Base-by-base conservation (phyloP, 2,329 filamentous ascomycete species). In the Zasmidium angulare region DNA sequence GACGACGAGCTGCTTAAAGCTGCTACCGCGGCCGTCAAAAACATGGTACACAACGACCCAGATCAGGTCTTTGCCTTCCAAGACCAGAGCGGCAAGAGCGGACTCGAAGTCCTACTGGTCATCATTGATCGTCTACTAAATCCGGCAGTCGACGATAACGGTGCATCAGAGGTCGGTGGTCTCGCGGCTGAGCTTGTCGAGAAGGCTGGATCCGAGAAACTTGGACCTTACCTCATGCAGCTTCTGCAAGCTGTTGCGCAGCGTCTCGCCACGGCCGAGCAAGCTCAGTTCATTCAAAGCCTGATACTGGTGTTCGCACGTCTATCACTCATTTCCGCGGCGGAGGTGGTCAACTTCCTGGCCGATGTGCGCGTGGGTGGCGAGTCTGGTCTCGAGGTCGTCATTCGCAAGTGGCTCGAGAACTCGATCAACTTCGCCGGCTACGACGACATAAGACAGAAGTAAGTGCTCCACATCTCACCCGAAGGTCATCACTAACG, bases 351-450 rank as follows among this genome's bases (percentile, higher is more conserved):
- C 14, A 88, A 95, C 56, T 99, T 99, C 78, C 81, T 99, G 29
- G 89, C 89, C 61, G 88, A 91, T 70, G 88, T 96, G 63, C 84
- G 91, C 67, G 89, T 98, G 65, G 85, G 86, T 50, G 88, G 87
- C 19, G 82, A 89, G 71, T 96, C 84, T 69, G 95, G 93, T n/a
- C 79, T 99, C 7, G 86, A 93, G 64, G 87, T 97, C 22, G 95
- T 99, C 2, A 79, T 98, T 66, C 84, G 87, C 76, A 97, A 98
- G 77, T 99, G 95, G 95, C 81, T 99, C 0, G 95, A 98, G 78
- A 96, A 98, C 76, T 96, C 92, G 2, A 85, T 96, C 75, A 96
- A 89, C 75, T 99, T 99, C 77, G 92, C 92, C n/a, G 95, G 95
- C 12, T 99, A 97, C 69, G 93, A 98, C 69, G 93, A 97, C 75